phyloP scores from a whole-genome alignment of 495 filamentous ascomycete genomes.

The Podospora pseudopauciseta region DNA sequence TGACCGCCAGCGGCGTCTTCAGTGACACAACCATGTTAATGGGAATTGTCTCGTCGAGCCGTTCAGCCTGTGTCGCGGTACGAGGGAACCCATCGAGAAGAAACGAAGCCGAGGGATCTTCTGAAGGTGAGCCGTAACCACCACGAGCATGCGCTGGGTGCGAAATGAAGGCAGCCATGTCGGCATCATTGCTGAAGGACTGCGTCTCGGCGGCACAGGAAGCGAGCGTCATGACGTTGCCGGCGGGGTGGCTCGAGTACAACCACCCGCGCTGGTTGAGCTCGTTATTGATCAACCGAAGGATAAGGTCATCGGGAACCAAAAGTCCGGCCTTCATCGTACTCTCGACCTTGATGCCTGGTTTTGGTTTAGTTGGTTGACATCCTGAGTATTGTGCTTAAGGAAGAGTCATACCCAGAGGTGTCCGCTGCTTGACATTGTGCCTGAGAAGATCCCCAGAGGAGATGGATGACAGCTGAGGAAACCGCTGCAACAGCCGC shows the following conservation, averaged over 20 bases:
- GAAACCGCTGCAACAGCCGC: constrained; percentile 77
- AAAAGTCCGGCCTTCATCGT: constrained; percentile 80
- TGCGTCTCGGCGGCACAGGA: constrained; percentile 29
- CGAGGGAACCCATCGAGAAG: constrained; percentile 96
- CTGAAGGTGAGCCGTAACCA: constrained; percentile 35
- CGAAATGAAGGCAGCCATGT: constrained; percentile 38
- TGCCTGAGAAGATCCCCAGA: constrained; percentile 88
- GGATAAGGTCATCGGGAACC: constrained; percentile 85
- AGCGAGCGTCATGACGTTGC: constrained; percentile 42
- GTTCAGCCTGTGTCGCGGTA: constrained; percentile 72
- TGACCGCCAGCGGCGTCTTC: constrained; percentile 66
- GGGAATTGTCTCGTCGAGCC: constrained; percentile 73
- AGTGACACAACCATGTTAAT: constrained; percentile 85
- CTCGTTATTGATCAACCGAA: constrained; percentile 86
- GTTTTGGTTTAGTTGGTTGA: neutral
- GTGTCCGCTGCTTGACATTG: constrained; percentile 84
- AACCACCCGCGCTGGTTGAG: constrained; percentile 82
- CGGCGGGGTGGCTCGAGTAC: constrained; percentile 32
- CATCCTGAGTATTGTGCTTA: neutral
- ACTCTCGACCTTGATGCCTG: constrained; percentile 83
- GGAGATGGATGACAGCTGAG: constrained; percentile 85
- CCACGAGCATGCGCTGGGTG: constrained; percentile 37
- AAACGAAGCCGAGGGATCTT: constrained; percentile 79
- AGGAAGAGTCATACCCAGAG: constrained; percentile 61
- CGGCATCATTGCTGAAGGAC: constrained; percentile 24